Conservation (phyloP, 2,329 filamentous ascomycete species). For the Apiospora marii region DNA sequence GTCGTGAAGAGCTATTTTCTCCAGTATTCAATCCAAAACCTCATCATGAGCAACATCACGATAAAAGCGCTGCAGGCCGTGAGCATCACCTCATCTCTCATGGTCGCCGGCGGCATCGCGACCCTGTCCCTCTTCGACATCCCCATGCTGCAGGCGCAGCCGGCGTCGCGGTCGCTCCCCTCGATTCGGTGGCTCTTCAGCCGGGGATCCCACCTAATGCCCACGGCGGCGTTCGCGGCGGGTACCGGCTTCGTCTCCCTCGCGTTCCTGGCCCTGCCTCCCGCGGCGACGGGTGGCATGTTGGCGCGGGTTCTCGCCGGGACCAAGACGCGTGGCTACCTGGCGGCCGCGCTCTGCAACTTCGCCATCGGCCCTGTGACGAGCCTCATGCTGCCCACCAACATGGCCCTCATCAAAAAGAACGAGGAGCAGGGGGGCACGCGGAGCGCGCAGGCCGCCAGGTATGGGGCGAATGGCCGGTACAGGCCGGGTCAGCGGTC, state of each 20-base stretch:
- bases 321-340: slow-evolving; percentile 23
- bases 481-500: slow-evolving; percentile 13
- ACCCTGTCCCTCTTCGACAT: slow-evolving; percentile 43
- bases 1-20: neutral
- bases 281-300: neutral
- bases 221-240: slow-evolving; percentile 38
- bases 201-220: slow-evolving; percentile 46
- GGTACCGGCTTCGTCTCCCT: slow-evolving; percentile 40
- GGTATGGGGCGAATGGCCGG: neutral
- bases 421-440: slow-evolving; percentile 22
- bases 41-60: neutral
- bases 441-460: slow-evolving; percentile 4
- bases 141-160: slow-evolving; percentile 42
- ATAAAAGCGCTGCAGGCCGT: slow-evolving; percentile 32
- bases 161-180: slow-evolving; percentile 47
- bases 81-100: slow-evolving; percentile 42
- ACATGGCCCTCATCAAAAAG: slow-evolving; percentile 22
- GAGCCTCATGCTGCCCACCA: slow-evolving; percentile 24
- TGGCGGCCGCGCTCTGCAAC: slow-evolving; percentile 23
- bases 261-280: slow-evolving; percentile 32
- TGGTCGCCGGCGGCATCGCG: slow-evolving; percentile 45
- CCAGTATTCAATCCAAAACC: neutral
- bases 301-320: neutral
- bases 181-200: slow-evolving; percentile 46
- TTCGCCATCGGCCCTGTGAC: slow-evolving; percentile 24